Percentiles rank a stretch among this genome's conserved stretches.
Conservation (phyloP, 176 grass and related monocot genomes). For the Dactylis glomerata region DNA sequence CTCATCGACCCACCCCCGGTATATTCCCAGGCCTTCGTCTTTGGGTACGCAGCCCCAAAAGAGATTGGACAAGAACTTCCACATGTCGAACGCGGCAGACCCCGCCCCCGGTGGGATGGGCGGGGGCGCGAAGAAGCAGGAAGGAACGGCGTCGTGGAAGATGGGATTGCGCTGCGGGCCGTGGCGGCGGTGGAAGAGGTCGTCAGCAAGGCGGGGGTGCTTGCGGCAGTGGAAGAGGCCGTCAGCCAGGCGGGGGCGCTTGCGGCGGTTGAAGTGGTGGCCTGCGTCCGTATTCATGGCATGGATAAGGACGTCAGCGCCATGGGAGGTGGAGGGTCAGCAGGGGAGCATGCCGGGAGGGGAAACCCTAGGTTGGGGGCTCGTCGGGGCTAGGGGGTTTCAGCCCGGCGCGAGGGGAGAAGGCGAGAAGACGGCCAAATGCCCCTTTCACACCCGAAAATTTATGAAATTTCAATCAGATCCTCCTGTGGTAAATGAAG, state of each 20-base stretch:
- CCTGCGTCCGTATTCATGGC: slow-evolving; percentile 1
- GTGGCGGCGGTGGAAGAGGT: not conserved
- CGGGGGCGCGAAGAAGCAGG: not conserved
- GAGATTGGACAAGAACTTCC: not conserved
- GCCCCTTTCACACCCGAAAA: not conserved
- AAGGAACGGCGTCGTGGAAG: not conserved
- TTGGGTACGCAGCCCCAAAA: not conserved
- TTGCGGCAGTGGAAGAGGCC: slow-evolving; percentile 8
- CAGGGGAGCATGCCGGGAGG: slow-evolving; percentile 16
- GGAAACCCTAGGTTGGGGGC: slow-evolving; percentile 36
- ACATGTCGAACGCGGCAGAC: slow-evolving; percentile 33
- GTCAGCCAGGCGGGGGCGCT: slow-evolving; percentile 11
- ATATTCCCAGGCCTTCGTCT: slow-evolving; percentile 13
- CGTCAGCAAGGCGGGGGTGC: not conserved
- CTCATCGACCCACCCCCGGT: slow-evolving; percentile 3
- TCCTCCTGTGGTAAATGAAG: not conserved
- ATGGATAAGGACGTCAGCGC: not conserved
- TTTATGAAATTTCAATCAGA: not conserved
- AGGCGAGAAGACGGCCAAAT: not conserved
- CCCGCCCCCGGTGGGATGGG: not conserved
- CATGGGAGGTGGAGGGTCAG: slow-evolving; percentile 14
- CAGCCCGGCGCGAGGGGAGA: not conserved
- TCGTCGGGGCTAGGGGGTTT: slow-evolving; percentile 8
- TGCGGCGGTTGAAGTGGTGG: not conserved
- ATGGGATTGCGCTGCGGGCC: slow-evolving; percentile 14